Conservation (phyloP, 2,329 filamentous ascomycete species). For the Ustulina deusta region DNA sequence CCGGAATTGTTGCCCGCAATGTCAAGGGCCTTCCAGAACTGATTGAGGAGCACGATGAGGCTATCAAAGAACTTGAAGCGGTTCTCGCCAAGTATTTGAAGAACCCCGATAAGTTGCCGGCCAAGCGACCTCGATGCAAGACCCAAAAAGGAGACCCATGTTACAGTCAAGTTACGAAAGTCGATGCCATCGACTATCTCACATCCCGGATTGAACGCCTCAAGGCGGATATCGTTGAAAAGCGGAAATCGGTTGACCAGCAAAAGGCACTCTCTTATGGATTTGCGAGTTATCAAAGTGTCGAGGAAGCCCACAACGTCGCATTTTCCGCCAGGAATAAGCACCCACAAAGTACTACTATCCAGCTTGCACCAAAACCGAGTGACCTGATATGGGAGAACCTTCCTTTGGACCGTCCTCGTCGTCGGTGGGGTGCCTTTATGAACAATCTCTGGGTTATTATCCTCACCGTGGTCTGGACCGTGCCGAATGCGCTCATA, state of each 20-base stretch:
- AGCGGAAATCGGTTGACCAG: constrained; percentile 82
- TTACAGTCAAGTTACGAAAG: constrained; percentile 72
- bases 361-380: constrained; percentile 82
- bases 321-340: constrained; percentile 84
- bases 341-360: constrained; percentile 78
- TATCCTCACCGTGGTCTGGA: constrained; percentile 84
- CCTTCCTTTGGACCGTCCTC: constrained; percentile 66
- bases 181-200: constrained; percentile 93
- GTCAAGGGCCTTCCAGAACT: constrained; percentile 87
- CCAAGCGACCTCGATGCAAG: constrained; percentile 79
- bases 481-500: constrained; percentile 90
- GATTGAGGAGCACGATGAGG: constrained; percentile 82
- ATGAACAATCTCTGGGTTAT: constrained; percentile 70
- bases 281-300: constrained; percentile 89
- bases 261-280: constrained; percentile 91
- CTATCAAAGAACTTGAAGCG: constrained; percentile 82
- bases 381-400: constrained; percentile 91
- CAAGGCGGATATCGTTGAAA: constrained; percentile 83
- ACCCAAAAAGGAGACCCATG: constrained; percentile 81
- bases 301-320: constrained; percentile 85
- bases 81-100: constrained; percentile 89
- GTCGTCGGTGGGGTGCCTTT: constrained; percentile 76
- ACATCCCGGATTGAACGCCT: constrained; percentile 83
- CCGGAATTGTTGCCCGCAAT: constrained; percentile 79
- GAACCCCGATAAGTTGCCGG: constrained; percentile 81